Base-by-base conservation (phyloP, 1,284 basidiomycete species). In the Ceratobasidium theobromae region DNA sequence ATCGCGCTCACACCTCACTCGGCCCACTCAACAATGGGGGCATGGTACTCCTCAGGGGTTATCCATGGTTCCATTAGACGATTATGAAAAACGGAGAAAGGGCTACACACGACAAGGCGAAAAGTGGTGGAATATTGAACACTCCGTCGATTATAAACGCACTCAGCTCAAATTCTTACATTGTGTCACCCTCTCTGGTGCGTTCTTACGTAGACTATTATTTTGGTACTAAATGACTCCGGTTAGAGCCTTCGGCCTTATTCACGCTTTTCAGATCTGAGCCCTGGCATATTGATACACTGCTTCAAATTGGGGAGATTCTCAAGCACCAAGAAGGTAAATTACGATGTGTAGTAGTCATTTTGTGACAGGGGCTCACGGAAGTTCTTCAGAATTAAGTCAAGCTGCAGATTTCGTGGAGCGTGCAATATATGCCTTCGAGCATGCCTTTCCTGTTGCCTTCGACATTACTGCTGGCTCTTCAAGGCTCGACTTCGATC, bases 221-320 rank as follows among this genome's bases (percentile, higher is more conserved):
- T 46, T 11, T 4, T 30, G 6, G 11, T 9, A 14, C 5, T 4
- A 51, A 5, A 28, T 25, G 48, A 30, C 23, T 25, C 8, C 12
- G n/a, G 40, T 57, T 33, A 57, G 54, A 58, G 21, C 49, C 49
- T 16, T 81, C 69, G 74, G 77, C 67, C 72, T 82, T 38, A 77
- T 79, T 72, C 76, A 78, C 5, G 70, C 81, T 23, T 71, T 82
- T 23, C 78, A 78, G 52, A 77, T 78, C 53, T 2, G 77, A 78
- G 66, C 80, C 80, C 0, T 97, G 93, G 84, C 95, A 97, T 72
- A 90, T 88, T 1, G 95, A 98, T 75, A 95, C 94, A 0, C 79
- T 95, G 0, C 80, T 97, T 1, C 94, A 97, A 73, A 80, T 96
- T 25, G 87, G 90, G 1, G 90, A 92, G 73, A 83, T 95, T 1